Evolutionary conservation across 208 protist genomes (phyloP).

Genomic region (Leishmania martiniquensis): DNA sequence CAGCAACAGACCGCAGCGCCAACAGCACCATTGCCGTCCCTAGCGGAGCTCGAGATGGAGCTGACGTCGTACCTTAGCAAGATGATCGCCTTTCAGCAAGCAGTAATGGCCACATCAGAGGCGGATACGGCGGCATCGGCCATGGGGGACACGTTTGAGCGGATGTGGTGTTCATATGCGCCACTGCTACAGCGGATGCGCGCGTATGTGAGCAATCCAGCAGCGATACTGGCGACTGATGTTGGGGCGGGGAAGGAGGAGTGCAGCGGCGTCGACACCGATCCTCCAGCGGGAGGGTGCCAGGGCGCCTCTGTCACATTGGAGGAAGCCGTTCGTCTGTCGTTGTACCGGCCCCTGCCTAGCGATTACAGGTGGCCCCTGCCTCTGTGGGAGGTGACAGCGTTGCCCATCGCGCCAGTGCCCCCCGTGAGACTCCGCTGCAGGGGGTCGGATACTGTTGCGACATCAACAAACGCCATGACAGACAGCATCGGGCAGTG

Average conservation of each 20-base stretch:
- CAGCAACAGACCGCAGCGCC: neutral
- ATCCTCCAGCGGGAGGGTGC: neutral
- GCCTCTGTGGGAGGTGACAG: constrained; percentile 17
- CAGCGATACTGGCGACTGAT: neutral
- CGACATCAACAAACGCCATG: neutral
- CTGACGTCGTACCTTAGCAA: constrained; percentile 19
- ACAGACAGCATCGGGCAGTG: neutral
- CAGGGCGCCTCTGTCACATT: neutral
- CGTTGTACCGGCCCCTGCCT: neutral
- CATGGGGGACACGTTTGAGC: constrained; percentile 4
- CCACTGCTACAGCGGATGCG: constrained; percentile 23
- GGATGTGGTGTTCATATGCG: constrained; percentile 19
- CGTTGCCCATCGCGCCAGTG: constrained; percentile 18
- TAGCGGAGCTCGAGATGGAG: constrained; percentile 11
- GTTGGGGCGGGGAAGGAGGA: neutral
- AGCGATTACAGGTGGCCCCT: constrained; percentile 17
- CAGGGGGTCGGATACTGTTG: neutral
- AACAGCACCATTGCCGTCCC: neutral
- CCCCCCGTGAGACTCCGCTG: constrained; percentile 18
- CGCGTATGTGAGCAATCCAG: constrained; percentile 10
- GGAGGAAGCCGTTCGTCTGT: constrained; percentile 1
- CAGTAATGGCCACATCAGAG: constrained; percentile 11
- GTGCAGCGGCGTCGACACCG: neutral
- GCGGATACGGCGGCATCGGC: neutral
- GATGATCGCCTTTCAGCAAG: constrained; percentile 12